These are phyloP conservation scores for Dissophora ornata DNA, from an alignment of 192 early-diverging fungal genomes.

Conservation along the genomic window DNA sequence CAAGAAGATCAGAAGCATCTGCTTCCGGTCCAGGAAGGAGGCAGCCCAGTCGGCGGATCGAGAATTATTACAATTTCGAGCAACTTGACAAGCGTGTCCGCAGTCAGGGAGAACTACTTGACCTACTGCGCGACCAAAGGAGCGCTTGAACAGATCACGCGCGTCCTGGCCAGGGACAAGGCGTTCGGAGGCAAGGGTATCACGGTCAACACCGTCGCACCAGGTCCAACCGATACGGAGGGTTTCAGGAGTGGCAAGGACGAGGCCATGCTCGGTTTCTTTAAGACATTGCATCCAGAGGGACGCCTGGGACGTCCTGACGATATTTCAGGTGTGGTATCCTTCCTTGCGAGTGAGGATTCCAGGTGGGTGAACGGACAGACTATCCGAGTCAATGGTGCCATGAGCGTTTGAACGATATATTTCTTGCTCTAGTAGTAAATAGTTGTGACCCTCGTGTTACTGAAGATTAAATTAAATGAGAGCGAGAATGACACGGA, in stretches of 20 bases:
- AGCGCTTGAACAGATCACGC: conserved; percentile 12
- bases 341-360: conserved; percentile 22
- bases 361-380: conserved; percentile 42
- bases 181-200: not conserved
- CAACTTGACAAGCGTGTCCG: too few relatives aligned
- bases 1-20: too few relatives aligned
- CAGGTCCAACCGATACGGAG: conserved; percentile 28
- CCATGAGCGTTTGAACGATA: too few relatives aligned
- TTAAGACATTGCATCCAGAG: conserved; percentile 11
- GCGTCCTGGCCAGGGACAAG: conserved; percentile 21
- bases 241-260: not conserved
- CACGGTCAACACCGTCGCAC: conserved; percentile 22
- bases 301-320: conserved; percentile 10
- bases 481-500: too few relatives aligned
- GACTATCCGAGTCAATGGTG: conserved; percentile 38
- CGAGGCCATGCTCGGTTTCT: not conserved
- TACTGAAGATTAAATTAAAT: too few relatives aligned
- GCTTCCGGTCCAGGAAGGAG: too few relatives aligned
- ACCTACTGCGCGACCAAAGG: conserved; percentile 17
- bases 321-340: conserved; percentile 11
- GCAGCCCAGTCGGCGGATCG: too few relatives aligned
- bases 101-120: conserved; percentile 16
- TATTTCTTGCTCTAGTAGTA: too few relatives aligned
- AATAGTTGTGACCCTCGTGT: too few relatives aligned
- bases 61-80: too few relatives aligned